Evolutionary conservation across 768 basidiomycete genomes (phyloP).

Genomic region (Punctularia strigosozonata): DNA sequence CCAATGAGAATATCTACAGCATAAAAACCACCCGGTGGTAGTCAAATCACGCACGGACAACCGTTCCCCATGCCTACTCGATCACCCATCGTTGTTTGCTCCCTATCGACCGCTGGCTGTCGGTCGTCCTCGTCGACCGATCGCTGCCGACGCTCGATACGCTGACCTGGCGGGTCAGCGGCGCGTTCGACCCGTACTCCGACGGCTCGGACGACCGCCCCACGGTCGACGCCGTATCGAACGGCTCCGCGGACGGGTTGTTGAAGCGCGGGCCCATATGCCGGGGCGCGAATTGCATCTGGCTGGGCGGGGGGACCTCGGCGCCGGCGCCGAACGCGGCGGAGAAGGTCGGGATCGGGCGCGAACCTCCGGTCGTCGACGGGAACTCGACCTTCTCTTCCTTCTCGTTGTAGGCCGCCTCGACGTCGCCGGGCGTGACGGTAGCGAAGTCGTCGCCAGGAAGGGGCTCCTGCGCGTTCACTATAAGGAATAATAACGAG

Average conservation of each 20-base stretch:
- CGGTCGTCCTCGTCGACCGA: too few relatives aligned
- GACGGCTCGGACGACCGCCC: too few relatives aligned
- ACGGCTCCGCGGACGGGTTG: conserved; percentile 26
- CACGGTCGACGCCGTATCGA: too few relatives aligned
- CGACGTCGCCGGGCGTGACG: conserved; percentile 21
- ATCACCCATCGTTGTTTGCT: too few relatives aligned
- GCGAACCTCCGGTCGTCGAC: conserved; percentile 31
- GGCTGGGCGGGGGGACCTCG: conserved; percentile 24
- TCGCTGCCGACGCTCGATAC: too few relatives aligned
- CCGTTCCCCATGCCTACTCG: too few relatives aligned
- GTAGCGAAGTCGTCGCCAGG: conserved; percentile 30
- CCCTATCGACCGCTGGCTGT: too few relatives aligned
- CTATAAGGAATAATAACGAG: conserved; percentile 20
- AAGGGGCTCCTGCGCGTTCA: conserved; percentile 41
- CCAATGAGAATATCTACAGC: too few relatives aligned
- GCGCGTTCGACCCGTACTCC: too few relatives aligned
- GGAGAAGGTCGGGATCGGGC: conserved; percentile 44
- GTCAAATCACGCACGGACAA: too few relatives aligned
- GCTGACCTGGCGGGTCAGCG: too few relatives aligned
- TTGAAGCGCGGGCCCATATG: conserved; percentile 38
- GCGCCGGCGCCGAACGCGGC: conserved; percentile 21
- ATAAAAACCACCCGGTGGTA: too few relatives aligned
- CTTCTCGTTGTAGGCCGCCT: conserved; percentile 19
- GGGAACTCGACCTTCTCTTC: conserved; percentile 60
- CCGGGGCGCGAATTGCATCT: conserved; percentile 23